These are phyloP conservation scores for Kluyveromyces dobzhanskii DNA, from an alignment of 805 yeast genomes.

Conservation along the genomic window DNA sequence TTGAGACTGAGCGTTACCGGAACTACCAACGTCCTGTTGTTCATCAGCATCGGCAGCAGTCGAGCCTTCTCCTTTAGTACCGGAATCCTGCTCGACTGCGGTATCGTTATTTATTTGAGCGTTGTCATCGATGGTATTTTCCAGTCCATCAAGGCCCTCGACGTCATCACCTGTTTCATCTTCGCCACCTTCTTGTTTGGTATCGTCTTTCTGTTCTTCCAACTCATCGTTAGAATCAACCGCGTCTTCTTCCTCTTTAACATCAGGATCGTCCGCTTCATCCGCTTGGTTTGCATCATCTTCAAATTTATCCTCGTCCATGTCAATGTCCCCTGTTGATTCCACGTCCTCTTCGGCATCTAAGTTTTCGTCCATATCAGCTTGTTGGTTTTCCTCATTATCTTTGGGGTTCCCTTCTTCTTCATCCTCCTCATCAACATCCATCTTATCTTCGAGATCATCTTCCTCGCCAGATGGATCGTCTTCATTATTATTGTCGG, in stretches of 20 bases:
- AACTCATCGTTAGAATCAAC: slow-evolving; percentile 16
- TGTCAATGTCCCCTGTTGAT: slow-evolving; percentile 23
- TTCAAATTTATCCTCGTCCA: slow-evolving; percentile 20
- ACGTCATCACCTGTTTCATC: slow-evolving; percentile 34
- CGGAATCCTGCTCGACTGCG: slow-evolving; percentile 51
- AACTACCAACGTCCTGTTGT: slow-evolving; percentile 59
- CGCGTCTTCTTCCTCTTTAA: slow-evolving; percentile 27
- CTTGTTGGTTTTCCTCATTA: slow-evolving; percentile 59
- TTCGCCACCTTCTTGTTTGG: slow-evolving; percentile 22
- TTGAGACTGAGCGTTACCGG: slow-evolving; percentile 45
- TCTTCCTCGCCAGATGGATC: slow-evolving; percentile 35
- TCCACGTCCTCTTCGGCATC: slow-evolving; percentile 34
- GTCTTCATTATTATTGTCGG: slow-evolving; percentile 54
- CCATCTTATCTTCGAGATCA: slow-evolving; percentile 23
- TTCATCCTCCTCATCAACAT: slow-evolving; percentile 24
- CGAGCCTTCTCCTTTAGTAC: slow-evolving; percentile 55
- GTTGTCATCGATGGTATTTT: slow-evolving; percentile 36
- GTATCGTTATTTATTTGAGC: slow-evolving; percentile 44
- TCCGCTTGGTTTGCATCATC: slow-evolving; percentile 26
- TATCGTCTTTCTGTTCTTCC: slow-evolving; percentile 17
- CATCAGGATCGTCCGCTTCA: slow-evolving; percentile 20
- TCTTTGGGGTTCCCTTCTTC: slow-evolving; percentile 69
- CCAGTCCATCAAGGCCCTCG: slow-evolving; percentile 52
- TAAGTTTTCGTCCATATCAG: slow-evolving; percentile 40
- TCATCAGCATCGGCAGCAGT: slow-evolving; percentile 45